Percentiles rank a stretch among this genome's conserved stretches.
These are phyloP conservation scores for Aspergillus alliaceus DNA, from an alignment of 2,329 filamentous ascomycete genomes.

Conservation along the genomic window DNA sequence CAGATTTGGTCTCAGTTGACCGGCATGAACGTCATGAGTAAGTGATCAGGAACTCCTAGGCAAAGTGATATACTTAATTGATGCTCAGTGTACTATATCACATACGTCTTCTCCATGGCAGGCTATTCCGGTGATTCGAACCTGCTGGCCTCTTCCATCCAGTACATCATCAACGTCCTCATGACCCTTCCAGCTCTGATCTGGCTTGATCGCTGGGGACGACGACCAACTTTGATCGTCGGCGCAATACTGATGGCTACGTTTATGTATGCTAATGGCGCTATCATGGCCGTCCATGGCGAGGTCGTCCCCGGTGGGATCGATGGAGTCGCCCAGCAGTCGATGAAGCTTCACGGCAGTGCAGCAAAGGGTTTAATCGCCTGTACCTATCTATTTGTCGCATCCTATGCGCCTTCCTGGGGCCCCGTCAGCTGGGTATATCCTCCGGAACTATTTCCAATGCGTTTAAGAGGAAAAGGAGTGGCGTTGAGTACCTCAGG, in stretches of 20 bases:
- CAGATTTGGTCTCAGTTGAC: slow-evolving; percentile 77
- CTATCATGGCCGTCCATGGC: slow-evolving; percentile 40
- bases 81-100: slow-evolving; percentile 61
- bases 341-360: slow-evolving; percentile 38
- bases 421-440: slow-evolving; percentile 59
- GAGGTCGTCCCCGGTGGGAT: slow-evolving; percentile 42
- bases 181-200: slow-evolving; percentile 76
- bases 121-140: slow-evolving; percentile 60
- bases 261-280: slow-evolving; percentile 46
- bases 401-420: slow-evolving; percentile 63
- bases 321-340: slow-evolving; percentile 32
- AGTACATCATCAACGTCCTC: slow-evolving; percentile 76
- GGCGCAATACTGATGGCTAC: slow-evolving; percentile 64
- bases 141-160: slow-evolving; percentile 66
- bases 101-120: slow-evolving; percentile 71
- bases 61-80: neutral
- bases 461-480: slow-evolving; percentile 61
- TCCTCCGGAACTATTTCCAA: slow-evolving; percentile 51
- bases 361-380: slow-evolving; percentile 66
- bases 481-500: slow-evolving; percentile 58
- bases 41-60: neutral
- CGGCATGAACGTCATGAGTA: slow-evolving; percentile 71
- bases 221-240: slow-evolving; percentile 65
- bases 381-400: slow-evolving; percentile 65
- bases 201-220: slow-evolving; percentile 74